Conservation (phyloP, 2,329 filamentous ascomycete species). For the Calonectria pauciramosa region DNA sequence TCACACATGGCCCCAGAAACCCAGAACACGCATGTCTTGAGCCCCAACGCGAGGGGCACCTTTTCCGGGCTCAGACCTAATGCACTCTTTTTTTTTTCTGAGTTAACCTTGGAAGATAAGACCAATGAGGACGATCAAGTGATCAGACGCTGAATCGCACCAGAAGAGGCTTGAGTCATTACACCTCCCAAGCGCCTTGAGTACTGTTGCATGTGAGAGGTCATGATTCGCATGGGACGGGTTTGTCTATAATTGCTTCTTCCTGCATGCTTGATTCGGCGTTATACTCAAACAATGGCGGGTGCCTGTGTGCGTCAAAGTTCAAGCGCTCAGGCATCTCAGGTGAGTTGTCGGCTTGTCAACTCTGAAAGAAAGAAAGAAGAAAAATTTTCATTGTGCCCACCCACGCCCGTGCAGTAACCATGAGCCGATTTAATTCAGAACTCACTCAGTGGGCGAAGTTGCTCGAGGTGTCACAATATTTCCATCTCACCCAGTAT, state of each 20-base stretch:
- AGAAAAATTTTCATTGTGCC: background rate
- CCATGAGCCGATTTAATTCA: background rate
- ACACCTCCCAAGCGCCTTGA: constrained; percentile 25
- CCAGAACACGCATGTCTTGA: constrained; percentile 22
- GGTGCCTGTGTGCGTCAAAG: background rate
- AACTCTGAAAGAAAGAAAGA: background rate
- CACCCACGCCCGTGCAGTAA: background rate
- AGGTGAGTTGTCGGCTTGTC: constrained; percentile 21
- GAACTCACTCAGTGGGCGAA: constrained; percentile 15
- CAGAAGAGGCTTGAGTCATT: constrained; percentile 29
- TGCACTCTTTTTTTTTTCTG: constrained; percentile 20
- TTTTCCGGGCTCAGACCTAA: constrained; percentile 35
- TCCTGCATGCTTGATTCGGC: constrained; percentile 10
- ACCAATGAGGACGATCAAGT: constrained; percentile 29
- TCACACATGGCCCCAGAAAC: constrained; percentile 28
- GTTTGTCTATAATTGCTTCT: constrained; percentile 3
- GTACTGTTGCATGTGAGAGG: background rate
- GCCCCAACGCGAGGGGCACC: constrained; percentile 27
- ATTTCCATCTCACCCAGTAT: background rate
- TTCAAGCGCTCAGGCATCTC: constrained; percentile 17
- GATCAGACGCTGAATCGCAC: constrained; percentile 26
- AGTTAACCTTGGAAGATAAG: constrained; percentile 19
- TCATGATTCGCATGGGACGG: constrained; percentile 18
- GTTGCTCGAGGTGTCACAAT: background rate
- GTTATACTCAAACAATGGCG: background rate